Percentiles rank a stretch among this genome's conserved stretches.
phyloP scores from a whole-genome alignment of 208 protist species.

The Trypanosoma lewisi region DNA sequence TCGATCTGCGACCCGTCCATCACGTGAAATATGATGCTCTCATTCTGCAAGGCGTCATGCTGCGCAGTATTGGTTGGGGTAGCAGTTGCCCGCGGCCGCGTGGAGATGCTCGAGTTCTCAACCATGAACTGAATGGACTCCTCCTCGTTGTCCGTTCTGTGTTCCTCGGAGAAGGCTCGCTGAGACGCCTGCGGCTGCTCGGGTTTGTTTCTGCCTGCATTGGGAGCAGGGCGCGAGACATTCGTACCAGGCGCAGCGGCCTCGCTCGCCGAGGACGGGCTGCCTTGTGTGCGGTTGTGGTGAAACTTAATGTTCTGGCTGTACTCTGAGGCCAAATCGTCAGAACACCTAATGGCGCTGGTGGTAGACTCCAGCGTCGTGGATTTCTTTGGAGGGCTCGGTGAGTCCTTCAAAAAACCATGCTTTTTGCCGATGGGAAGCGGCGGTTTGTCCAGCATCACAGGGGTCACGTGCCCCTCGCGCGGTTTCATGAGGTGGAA shows the following conservation, averaged over 20 bases:
- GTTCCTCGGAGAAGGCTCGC: not conserved
- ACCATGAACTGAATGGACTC: constrained; percentile 29
- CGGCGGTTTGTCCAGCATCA: constrained; percentile 4
- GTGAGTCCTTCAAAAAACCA: not conserved
- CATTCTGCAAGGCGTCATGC: constrained; percentile 23
- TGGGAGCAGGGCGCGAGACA: not conserved
- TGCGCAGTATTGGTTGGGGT: not conserved
- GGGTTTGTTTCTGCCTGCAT: not conserved
- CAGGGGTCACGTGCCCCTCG: not conserved
- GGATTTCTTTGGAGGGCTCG: not conserved
- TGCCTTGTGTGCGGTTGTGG: not conserved
- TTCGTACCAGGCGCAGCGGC: not conserved
- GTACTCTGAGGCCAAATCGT: constrained; percentile 4
- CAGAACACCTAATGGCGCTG: not conserved
- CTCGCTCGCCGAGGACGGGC: constrained; percentile 2
- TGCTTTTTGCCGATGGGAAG: not conserved
- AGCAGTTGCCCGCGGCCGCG: not conserved
- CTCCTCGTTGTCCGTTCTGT: not conserved
- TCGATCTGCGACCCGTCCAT: constrained; percentile 26
- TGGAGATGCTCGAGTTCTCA: constrained; percentile 6
- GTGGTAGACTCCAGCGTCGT: not conserved
- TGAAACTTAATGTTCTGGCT: constrained; percentile 26
- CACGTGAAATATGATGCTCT: constrained; percentile 57
- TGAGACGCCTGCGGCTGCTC: not conserved
- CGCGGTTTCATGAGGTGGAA: not conserved